Conservation (phyloP, 495 filamentous ascomycete species). For the Penicillium coffeae region DNA sequence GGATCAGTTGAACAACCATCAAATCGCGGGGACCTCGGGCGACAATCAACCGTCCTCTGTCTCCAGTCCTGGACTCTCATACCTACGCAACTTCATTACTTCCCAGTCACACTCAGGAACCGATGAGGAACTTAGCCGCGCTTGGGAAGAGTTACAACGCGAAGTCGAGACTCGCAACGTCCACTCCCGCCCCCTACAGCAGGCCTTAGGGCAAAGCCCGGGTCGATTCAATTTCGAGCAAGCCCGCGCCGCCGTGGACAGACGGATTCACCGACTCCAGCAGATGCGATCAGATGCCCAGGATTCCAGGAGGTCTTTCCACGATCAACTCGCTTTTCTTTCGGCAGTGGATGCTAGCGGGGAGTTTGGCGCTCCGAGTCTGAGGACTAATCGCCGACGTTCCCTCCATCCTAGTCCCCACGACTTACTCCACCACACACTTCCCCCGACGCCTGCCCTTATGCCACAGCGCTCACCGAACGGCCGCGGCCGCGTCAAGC, state of each 20-base stretch:
- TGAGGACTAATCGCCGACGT: slow-evolving; percentile 12
- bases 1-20: background rate
- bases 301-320: background rate
- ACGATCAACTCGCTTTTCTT: background rate
- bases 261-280: slow-evolving; percentile 19
- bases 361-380: slow-evolving; percentile 2
- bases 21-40: slow-evolving; percentile 1
- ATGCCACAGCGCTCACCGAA: slow-evolving; percentile 30
- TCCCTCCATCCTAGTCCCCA: slow-evolving; percentile 6
- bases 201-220: background rate
- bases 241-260: slow-evolving; percentile 22
- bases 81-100: slow-evolving; percentile 41
- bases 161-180: slow-evolving; percentile 33
- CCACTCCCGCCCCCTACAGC: background rate
- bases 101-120: slow-evolving; percentile 37
- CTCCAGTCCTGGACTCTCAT: slow-evolving; percentile 22
- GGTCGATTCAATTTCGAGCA: slow-evolving; percentile 25
- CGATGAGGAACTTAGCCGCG: slow-evolving; percentile 35
- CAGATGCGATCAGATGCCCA: background rate
- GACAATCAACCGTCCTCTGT: slow-evolving; percentile 11
- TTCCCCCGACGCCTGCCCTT: slow-evolving; percentile 39
- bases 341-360: slow-evolving; percentile 1
- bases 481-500: slow-evolving; percentile 51
- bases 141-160: slow-evolving; percentile 36
- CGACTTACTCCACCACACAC: slow-evolving; percentile 38